These are phyloP conservation scores for Yamadazyma akitaensis DNA, from an alignment of 805 yeast genomes.

Conservation along the genomic window DNA sequence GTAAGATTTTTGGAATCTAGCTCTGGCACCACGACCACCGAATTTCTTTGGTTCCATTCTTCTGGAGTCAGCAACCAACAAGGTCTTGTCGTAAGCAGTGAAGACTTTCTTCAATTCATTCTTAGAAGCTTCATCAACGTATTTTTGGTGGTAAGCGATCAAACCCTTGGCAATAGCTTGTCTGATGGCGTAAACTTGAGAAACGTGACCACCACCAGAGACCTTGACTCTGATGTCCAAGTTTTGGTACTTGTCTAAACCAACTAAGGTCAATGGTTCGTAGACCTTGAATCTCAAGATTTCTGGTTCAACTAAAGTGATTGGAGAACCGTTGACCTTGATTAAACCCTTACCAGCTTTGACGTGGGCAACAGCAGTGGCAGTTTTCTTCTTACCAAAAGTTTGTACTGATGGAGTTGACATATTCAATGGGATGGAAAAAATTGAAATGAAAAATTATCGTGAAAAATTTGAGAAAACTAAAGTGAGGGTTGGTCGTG, in stretches of 20 bases:
- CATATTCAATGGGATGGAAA: conserved; percentile 32
- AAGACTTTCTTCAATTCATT: conserved; percentile 98
- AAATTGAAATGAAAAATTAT: conserved; percentile 10
- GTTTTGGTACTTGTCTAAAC: conserved; percentile 97
- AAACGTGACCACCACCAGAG: conserved; percentile 99
- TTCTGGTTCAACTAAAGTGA: conserved; percentile 98
- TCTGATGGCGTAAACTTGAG: conserved; percentile 99
- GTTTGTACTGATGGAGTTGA: conserved; percentile 91
- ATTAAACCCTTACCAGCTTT: conserved; percentile 99
- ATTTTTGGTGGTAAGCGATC: conserved; percentile 99
- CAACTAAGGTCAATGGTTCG: conserved; percentile 98
- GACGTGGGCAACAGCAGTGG: conserved; percentile 99
- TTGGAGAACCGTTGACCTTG: conserved; percentile 99
- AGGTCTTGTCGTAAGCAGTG: conserved; percentile 97
- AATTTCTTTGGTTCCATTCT: conserved; percentile 99
- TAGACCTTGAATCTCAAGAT: conserved; percentile 98
- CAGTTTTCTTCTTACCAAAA: conserved; percentile 99
- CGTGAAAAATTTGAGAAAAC: conserved; percentile 7
- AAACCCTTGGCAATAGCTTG: conserved; percentile 99
- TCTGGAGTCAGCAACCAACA: conserved; percentile 99
- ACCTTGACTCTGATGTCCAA: conserved; percentile 99
- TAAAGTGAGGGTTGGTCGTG: not conserved
- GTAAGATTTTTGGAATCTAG: conserved; percentile 99
- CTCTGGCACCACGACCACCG: conserved; percentile 99
- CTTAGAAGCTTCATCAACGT: conserved; percentile 98